Evolutionary conservation across 2,329 filamentous ascomycete genomes (phyloP), one percentile per base, ranked within the genome.

Genomic region (Diaporthe vaccinii): DNA sequence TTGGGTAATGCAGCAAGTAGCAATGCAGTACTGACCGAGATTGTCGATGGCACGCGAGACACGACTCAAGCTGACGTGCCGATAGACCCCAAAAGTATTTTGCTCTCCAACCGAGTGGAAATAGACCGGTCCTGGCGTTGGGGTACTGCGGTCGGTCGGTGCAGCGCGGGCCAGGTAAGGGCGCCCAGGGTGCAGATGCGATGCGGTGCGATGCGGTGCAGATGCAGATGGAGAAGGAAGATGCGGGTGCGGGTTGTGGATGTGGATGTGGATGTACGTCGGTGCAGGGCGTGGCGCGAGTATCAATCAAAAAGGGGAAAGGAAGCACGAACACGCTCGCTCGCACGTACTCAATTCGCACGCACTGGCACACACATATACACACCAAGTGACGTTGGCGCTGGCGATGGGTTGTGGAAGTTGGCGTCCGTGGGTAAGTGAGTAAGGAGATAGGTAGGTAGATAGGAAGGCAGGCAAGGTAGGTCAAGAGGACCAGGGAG

Each of bases 41-140:
- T 53, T 55, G 49, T 69, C 34, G 65, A 55, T 20, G 31, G 49
- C 49, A 55, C 46, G 34, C 65, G 49, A 69, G 65, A 69, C 65
- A 69, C 65, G 65, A 69, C 65, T 69, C 65, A 69, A 69, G 65
- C 65, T 51, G 65, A 68, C 65, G 65, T 55, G 65, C 65, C n/a
- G 34, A 39, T 31, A 28, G 49, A n/a, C 34, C 49, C 25, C 25
- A 55, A 31, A 62, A 55, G 61, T 69, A 53, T 53, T 22, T 36
- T 67, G 62, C 28, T 36, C 28, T 36, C n/a, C 14, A 20, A 17
- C 10, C 20, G 22, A 41, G 36, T 41, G 65, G 65, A 53, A 53
- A 68, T 39, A 53, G 44, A 39, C 46, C 49, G 65, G 49, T 36
- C 10, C 22, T 39, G 46, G 34, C 14, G 8, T 69, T 55, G 65